Base-by-base conservation (phyloP, 768 basidiomycete species). In the Mycena albidolilacea region DNA sequence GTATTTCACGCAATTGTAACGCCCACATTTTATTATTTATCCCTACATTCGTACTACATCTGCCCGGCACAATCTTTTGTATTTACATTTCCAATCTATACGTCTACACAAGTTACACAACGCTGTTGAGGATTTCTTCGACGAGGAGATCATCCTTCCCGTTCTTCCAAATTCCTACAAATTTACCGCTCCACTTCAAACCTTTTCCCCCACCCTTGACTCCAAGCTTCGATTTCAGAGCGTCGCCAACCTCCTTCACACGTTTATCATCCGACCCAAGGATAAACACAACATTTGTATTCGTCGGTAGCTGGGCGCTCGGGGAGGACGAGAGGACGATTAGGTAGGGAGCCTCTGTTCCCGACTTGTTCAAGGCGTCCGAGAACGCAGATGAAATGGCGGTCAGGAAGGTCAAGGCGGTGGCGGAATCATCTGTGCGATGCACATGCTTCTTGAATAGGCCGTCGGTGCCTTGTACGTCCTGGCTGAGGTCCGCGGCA, bases 201-300 rank as follows among this genome's bases (percentile, higher is more conserved):
- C 93, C 94, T 77, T 92, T 94, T 5, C 94, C 93, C 12, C 95
- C 95, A 8, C 95, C 95, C 82, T 92, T 95, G 59, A 93, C 85
- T 10, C 85, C 84, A 38, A 93, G 82, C 74, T 87, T 90, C 6
- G 81, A 78, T 79, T 90, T 93, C 54, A 93, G 79, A 35, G 79
- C 83, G 4, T 90, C 90, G 3, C 92, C 92, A 2, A 81, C 82
- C 72, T 82, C 84, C 80, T 91, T 93, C 19, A 93, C 91, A 11
- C 81, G 82, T 64, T 87, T 84, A 46, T 91, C 91, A 38, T 91
- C 89, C 5, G 88, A 87, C 0, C 93, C 92, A 65, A 91, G 78
- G 14, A 93, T 81, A 43, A 95, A 79, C 30, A 94, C 85, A 19
- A 91, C 86, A 17, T 84, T 90, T 2, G 87, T 84, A 55, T 86